Conservation (phyloP, 1,139 yeast genomes). For the Diutina mesorugosa region DNA sequence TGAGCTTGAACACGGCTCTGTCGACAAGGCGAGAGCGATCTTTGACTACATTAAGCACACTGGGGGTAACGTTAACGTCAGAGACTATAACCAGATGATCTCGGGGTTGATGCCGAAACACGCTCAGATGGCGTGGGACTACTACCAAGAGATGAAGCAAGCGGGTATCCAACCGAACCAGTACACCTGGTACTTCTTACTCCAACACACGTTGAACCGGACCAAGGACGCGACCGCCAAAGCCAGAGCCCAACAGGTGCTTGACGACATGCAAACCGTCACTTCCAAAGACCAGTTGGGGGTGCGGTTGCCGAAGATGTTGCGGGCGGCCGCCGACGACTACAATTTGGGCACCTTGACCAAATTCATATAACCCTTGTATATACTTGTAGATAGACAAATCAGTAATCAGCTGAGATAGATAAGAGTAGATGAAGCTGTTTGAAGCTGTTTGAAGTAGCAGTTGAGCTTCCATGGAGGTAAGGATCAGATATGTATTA, state of each 20-base stretch:
- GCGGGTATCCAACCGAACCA: slow-evolving; percentile 31
- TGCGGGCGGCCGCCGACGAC: slow-evolving; percentile 5
- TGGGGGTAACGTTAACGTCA: slow-evolving; percentile 13
- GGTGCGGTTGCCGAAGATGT: slow-evolving; percentile 19
- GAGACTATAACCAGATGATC: slow-evolving; percentile 52
- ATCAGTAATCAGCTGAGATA: not conserved
- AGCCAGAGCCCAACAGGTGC: slow-evolving; percentile 15
- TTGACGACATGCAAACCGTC: slow-evolving; percentile 20
- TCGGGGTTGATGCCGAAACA: slow-evolving; percentile 28
- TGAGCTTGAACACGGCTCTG: slow-evolving; percentile 39
- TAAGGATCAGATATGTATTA: too few species aligned
- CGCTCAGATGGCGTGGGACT: slow-evolving; percentile 22
- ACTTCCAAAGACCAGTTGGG: slow-evolving; percentile 23
- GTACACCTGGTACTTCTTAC: slow-evolving; percentile 43
- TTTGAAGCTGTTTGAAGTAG: too few species aligned
- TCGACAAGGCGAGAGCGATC: slow-evolving; percentile 31
- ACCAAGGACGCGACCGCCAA: slow-evolving; percentile 14
- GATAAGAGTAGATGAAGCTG: too few species aligned
- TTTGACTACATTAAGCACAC: slow-evolving; percentile 30
- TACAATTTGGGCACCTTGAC: not conserved
- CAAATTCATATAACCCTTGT: too few species aligned
- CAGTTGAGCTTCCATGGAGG: too few species aligned
- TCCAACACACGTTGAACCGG: slow-evolving; percentile 27
- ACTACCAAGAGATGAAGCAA: slow-evolving; percentile 19
- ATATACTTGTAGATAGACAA: not conserved